Base-by-base conservation (phyloP, 2,329 filamentous ascomycete species). In the Aureobasidium leucospermi region DNA sequence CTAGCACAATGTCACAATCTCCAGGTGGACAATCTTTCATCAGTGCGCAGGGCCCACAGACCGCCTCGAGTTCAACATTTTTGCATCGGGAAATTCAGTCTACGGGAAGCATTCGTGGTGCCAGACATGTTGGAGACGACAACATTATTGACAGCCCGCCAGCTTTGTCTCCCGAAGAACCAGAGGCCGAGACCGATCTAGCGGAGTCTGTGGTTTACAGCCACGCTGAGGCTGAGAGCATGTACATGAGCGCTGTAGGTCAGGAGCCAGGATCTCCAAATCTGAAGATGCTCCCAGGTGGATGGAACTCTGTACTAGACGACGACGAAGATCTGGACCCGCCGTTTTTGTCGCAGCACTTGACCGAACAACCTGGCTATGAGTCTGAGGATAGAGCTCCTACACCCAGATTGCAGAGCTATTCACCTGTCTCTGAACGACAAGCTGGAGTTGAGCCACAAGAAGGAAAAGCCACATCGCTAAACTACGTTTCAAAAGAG, bases 191-290 rank as follows among this genome's bases (percentile, higher is more conserved):
- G 28, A n/a, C 55, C 23, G 68, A 68, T n/a, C 62, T 73, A 65
- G 53, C 72, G 11, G 66, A 75, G 63, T 93, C 89, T 5, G 85
- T 83, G 42, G 68, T 91, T 1, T 93, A 88, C 67, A 90, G 83
- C 38, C 88, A 90, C 61, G 87, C 90, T 62, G 88, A 93, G 63
- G 89, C 88, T 0, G 85, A 90, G 68, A 94, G 90, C 70, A 89
- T 95, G 85, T 95, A 94, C 66, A 86, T 91, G 85, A 93, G 84
- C 67, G 84, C 81, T 10, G 75, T 85, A 59, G 83, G 62, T 36
- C 45, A 56, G 16, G 60, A 48, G 6, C 58, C 48, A 41, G 32
- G 15, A 41, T 61, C 34, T 16, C 52, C 46, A 23, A 34, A 61
- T 2, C 7, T 49, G n/a, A 36, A n/a, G 0, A 11, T n/a, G n/a